phyloP scores from a whole-genome alignment of 2,329 filamentous ascomycete species.

The Sarocladium strictum region DNA sequence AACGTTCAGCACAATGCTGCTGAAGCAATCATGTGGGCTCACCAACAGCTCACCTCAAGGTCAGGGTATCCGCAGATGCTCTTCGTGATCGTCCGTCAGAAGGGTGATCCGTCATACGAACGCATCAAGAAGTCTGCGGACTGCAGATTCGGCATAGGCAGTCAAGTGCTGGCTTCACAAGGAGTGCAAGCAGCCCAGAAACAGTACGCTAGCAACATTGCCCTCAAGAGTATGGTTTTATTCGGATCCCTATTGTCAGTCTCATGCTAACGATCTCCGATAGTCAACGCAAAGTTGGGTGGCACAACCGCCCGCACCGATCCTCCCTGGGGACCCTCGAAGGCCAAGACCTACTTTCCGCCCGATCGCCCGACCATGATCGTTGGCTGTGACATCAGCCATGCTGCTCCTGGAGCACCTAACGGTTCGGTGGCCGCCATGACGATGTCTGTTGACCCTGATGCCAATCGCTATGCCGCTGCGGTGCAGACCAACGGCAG shows the following conservation, averaged over 20 bases:
- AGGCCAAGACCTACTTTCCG: constrained; percentile 25
- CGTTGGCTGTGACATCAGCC: constrained; percentile 76
- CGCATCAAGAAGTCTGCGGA: constrained; percentile 87
- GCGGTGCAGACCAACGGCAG: constrained; percentile 77
- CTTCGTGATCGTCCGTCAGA: constrained; percentile 69
- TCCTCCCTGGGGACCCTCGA: constrained; percentile 26
- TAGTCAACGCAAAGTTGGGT: constrained; percentile 92
- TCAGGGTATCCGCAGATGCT: constrained; percentile 65
- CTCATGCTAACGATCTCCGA: too few relatives aligned
- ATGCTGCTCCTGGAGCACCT: constrained; percentile 61
- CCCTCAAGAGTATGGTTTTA: too few relatives aligned
- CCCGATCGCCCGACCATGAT: constrained; percentile 62
- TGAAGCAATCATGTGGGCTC: constrained; percentile 40
- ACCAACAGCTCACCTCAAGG: constrained; percentile 45
- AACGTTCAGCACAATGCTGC: constrained; percentile 35
- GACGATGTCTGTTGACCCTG: constrained; percentile 70
- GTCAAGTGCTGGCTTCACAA: constrained; percentile 68
- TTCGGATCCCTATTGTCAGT: too few relatives aligned
- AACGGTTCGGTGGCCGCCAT: constrained; percentile 68
- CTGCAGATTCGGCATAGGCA: constrained; percentile 74
- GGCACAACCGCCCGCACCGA: constrained; percentile 59
- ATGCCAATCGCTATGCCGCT: constrained; percentile 71
- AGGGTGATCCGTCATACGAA: constrained; percentile 68
- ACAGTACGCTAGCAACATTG: constrained; percentile 90
- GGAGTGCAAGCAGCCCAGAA: constrained; percentile 65